These are phyloP conservation scores for Passalora sequoiae DNA, from an alignment of 2,329 filamentous ascomycete genomes.

Conservation along the genomic window DNA sequence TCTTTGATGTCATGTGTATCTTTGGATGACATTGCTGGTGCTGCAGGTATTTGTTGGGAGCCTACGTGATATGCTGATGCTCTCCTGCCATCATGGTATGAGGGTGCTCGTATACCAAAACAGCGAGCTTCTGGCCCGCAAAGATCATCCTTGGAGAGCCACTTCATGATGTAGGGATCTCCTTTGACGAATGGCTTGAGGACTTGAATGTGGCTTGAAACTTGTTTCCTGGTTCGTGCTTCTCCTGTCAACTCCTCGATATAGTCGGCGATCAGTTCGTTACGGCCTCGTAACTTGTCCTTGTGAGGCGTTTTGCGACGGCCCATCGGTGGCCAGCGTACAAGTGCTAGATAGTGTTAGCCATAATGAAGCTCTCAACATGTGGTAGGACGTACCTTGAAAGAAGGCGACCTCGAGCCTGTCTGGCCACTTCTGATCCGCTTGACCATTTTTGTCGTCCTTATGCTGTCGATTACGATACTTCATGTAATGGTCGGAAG, in stretches of 20 bases:
- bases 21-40: constrained; percentile 1
- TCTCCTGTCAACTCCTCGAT: constrained; percentile 53
- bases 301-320: constrained; percentile 45
- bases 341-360: constrained; percentile 35
- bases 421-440: constrained; percentile 44
- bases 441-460: constrained; percentile 25
- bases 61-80: constrained; percentile 21
- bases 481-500: constrained; percentile 42
- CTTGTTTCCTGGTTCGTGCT: constrained; percentile 52
- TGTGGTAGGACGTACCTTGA: constrained; percentile 40
- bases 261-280: constrained; percentile 57
- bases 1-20: constrained; percentile 13
- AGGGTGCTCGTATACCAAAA: constrained; percentile 10
- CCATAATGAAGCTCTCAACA: constrained; percentile 3
- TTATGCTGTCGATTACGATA: constrained; percentile 42
- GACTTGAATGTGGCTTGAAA: constrained; percentile 61
- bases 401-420: constrained; percentile 46
- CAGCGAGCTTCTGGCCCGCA: constrained; percentile 12
- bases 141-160: constrained; percentile 37
- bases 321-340: constrained; percentile 56
- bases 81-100: constrained; percentile 10
- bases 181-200: constrained; percentile 52
- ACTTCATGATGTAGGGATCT: constrained; percentile 46
- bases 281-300: constrained; percentile 54
- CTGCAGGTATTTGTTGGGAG: constrained; percentile 9